Conservation (phyloP, 1,284 basidiomycete genomes). For the Vanrija sp. region DNA sequence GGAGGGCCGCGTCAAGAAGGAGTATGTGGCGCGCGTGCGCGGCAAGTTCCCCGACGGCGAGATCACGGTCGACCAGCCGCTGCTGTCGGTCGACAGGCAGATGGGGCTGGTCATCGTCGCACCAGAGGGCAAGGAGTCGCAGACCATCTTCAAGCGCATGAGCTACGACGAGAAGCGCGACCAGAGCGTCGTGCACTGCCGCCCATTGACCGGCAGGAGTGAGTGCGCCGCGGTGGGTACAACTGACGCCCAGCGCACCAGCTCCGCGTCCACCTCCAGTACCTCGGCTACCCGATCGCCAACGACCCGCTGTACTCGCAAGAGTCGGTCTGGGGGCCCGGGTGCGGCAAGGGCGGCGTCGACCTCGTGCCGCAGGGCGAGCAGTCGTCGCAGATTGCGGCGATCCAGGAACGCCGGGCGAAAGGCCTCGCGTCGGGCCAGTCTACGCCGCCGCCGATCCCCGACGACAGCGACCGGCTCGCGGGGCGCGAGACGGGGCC, state of each 20-base stretch:
- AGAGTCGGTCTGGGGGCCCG: slow-evolving; percentile 72
- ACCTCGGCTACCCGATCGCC: slow-evolving; percentile 85
- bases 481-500: slow-evolving; percentile 27
- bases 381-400: slow-evolving; percentile 2
- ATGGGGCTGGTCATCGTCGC: slow-evolving; percentile 94
- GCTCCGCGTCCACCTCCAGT: slow-evolving; percentile 93
- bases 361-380: slow-evolving; percentile 57
- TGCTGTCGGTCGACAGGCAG: slow-evolving; percentile 89
- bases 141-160: slow-evolving; percentile 82
- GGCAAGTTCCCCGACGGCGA: slow-evolving; percentile 81
- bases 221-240: slow-evolving; percentile 41
- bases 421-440: neutral
- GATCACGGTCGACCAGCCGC: slow-evolving; percentile 75
- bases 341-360: slow-evolving; percentile 75
- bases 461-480: slow-evolving; percentile 6
- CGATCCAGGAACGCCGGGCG: slow-evolving; percentile 11
- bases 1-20: slow-evolving; percentile 75
- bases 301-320: slow-evolving; percentile 87
- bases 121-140: slow-evolving; percentile 83
- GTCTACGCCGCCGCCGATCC: slow-evolving; percentile 4
- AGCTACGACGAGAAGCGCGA: slow-evolving; percentile 78
- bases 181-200: slow-evolving; percentile 84
- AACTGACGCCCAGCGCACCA: slow-evolving; percentile 67
- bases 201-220: slow-evolving; percentile 83
- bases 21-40: slow-evolving; percentile 81